Evolutionary conservation across 2,329 filamentous ascomycete species (phyloP), one percentile per base, ranked within the genome.

Genomic region (Phaeophleospora eucalypticola): DNA sequence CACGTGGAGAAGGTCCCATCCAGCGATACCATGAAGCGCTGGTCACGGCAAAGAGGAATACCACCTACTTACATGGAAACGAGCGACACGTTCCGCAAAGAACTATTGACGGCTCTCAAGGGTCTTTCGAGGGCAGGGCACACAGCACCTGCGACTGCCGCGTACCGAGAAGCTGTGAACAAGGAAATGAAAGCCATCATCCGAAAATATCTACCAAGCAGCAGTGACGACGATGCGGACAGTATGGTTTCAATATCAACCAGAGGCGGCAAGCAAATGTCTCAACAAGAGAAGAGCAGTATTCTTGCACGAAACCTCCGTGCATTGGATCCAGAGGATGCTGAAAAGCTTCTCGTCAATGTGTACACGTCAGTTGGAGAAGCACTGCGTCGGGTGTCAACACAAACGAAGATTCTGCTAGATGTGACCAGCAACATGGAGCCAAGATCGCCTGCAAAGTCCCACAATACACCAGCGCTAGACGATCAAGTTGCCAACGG

Each of bases 361-460:
- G 86, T 95, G 14, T 98, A 97, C 62, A 85, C 89, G 15, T 83
- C 86, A 27, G 84, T 96, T 7, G 86, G 91, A 3, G 93, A 98
- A 70, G 87, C 87, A 3, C 67, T 98, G 39, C 79, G 93, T 46
- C 80, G 93, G 60, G 72, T 96, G 6, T 89, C 88, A 15, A 90
- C 89, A 0, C 91, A 97, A 65, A 86, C 93, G 45, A 98, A 98
- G 66, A 83, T 97, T 8, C 71, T 98, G n/a, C 76, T 98, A 8
- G 93, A 98, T 66, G 87, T 95, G 16, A 93, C 90, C 1, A 95
- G 89, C 64, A 84, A 81, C 10, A 76, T 87, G 42, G 51, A 56
- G 18, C 35, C 49, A 9, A 70, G 49, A 24, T 58, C 56, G 3
- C 45, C 72, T 2, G 65, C 70, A 12, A 68, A 67, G 52, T 78